Base-by-base conservation (phyloP, 2,329 filamentous ascomycete species). In the Colletotrichum magnum region DNA sequence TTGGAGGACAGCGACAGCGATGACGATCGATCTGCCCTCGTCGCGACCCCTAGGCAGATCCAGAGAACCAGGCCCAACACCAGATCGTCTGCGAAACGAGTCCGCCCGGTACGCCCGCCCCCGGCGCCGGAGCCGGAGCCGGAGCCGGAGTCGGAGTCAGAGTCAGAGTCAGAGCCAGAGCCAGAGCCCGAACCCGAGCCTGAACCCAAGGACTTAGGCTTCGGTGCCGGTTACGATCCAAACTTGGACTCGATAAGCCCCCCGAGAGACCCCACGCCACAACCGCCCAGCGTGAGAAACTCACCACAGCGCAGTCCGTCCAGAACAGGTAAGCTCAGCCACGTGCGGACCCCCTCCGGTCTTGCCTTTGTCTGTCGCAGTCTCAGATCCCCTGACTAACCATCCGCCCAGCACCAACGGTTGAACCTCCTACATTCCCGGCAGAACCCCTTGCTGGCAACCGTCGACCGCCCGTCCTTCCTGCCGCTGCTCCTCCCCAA, bases 1-100 rank as follows among this genome's bases (percentile, higher is more conserved):
- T 71, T 70, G 13, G 64, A 73, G 6, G 64, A 68, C 48, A 21
- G 53, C 45, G 53, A 68, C 56, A 47, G 56, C 39, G 52, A 58
- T 15, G 58, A 56, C 6, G 58, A 57, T 6, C n/a, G 9, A 16
- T 53, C 45, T 36, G 24, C 45, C 36, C 21, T 48, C 2, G 21
- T 28, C 24, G 9, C 50, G n/a, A 62, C 18, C n/a, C 24, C 39
- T 1, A 47, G 18, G 6, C 10, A 10, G 18, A 26, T 13, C 10
- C 15, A 12, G 15, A 52, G 28, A 13, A 7, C 45, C 10, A n/a
- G 10, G 18, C 16, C 48, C 47, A 36, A 48, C 6, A 26, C 53
- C 18, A 15, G 32, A 36, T 36, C 32, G 9, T 7, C 18, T 10
- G n/a, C 50, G 5, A 48, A 21, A 18, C 21, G 48, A 32, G 65